phyloP scores from a whole-genome alignment of 1,284 basidiomycete species.

The Vanrija sp. region DNA sequence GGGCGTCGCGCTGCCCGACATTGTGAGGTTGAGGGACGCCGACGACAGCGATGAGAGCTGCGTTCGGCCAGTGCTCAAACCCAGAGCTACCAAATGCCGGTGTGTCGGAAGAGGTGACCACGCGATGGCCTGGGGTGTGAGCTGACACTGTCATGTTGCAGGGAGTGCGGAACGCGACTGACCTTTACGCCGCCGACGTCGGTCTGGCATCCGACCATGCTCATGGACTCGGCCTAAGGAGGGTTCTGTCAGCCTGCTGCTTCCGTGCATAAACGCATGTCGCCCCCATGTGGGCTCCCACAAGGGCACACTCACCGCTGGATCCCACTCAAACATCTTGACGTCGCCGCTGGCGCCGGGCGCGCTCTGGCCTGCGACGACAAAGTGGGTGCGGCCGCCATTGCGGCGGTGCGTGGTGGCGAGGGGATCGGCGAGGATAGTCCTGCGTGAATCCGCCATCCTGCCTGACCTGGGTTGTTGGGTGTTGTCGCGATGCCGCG shows the following conservation, averaged over 20 bases:
- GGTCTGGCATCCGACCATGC: conserved; percentile 39
- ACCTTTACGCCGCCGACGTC: conserved; percentile 35
- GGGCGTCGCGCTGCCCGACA: conserved; percentile 4
- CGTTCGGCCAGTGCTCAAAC: conserved; percentile 36
- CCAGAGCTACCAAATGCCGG: conserved; percentile 34
- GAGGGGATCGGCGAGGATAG: conserved; percentile 37
- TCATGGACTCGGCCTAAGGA: conserved; percentile 33
- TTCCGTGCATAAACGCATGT: neutral
- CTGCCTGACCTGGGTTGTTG: neutral
- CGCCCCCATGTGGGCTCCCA: no score
- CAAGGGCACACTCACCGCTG: conserved; percentile 21
- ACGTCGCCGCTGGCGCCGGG: conserved; percentile 36
- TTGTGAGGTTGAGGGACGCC: conserved; percentile 29
- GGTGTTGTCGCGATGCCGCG: neutral
- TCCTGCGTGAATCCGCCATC: conserved; percentile 29
- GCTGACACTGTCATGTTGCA: neutral
- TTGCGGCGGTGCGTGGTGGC: neutral
- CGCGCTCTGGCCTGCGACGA: conserved; percentile 40
- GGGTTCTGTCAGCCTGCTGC: conserved; percentile 2
- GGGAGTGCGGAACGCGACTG: neutral
- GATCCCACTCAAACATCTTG: conserved; percentile 43
- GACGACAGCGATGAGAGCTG: conserved; percentile 34
- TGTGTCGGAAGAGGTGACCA: conserved; percentile 40
- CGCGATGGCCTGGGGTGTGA: conserved; percentile 29
- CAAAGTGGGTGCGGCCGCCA: conserved; percentile 25